Evolutionary conservation across 345 rosid genomes (phyloP).

Genomic region (Populus pruinosa): DNA sequence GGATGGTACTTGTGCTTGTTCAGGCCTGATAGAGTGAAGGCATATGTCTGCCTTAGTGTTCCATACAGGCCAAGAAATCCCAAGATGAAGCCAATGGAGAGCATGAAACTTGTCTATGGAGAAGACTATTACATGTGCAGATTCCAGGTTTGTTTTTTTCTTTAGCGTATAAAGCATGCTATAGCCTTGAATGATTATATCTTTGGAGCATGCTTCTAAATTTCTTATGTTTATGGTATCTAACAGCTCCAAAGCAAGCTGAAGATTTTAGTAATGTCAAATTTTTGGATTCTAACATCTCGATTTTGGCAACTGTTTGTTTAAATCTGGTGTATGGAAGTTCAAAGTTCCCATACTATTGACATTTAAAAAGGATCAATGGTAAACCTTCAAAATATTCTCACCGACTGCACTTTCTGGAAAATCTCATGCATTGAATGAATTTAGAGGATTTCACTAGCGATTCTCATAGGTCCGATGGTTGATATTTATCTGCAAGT

Average conservation of each 20-base stretch:
- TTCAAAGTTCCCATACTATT: too few species aligned
- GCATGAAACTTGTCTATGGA: slow-evolving; percentile 53
- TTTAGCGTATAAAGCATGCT: not conserved
- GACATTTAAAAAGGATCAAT: too few species aligned
- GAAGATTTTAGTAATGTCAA: too few species aligned
- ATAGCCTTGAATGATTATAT: not conserved
- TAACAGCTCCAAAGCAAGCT: not conserved
- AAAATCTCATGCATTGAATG: not conserved
- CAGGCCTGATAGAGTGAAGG: slow-evolving; percentile 62
- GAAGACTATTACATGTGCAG: slow-evolving; percentile 84
- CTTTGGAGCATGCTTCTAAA: too few species aligned
- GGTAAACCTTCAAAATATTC: not conserved
- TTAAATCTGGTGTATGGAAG: not conserved
- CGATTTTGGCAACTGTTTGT: not conserved
- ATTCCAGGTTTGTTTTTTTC: slow-evolving; percentile 54
- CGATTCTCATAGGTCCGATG: not conserved
- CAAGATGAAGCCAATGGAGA: slow-evolving; percentile 44
- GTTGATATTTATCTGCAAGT: not conserved
- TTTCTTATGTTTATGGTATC: not conserved
- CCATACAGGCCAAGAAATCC: slow-evolving; percentile 71
- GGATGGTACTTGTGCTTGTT: slow-evolving; percentile 79
- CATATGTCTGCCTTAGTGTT: slow-evolving; percentile 57
- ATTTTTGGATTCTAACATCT: too few species aligned
- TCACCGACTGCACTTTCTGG: not conserved
- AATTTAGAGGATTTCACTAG: not conserved